These are phyloP conservation scores for Trypanosoma scelopori DNA, from an alignment of 208 protist species.

Conservation along the genomic window DNA sequence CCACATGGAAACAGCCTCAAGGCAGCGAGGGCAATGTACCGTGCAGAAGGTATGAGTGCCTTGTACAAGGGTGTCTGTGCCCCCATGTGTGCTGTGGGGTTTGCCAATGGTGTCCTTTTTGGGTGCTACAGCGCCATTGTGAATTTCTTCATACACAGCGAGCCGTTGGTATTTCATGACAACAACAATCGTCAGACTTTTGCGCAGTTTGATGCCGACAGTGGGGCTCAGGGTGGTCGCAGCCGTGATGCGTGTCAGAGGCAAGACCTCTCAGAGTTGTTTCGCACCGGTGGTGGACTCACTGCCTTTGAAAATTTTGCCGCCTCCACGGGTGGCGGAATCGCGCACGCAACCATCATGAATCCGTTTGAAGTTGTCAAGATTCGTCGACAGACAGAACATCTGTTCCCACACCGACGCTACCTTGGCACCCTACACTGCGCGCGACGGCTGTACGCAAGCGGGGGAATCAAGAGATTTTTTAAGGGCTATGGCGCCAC, in stretches of 20 bases:
- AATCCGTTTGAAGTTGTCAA: constrained; percentile 37
- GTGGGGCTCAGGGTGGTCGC: not conserved
- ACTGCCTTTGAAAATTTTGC: constrained; percentile 29
- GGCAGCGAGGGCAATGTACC: constrained; percentile 20
- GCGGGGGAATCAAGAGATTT: constrained; percentile 23
- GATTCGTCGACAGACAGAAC: constrained; percentile 25
- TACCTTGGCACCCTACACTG: constrained; percentile 32
- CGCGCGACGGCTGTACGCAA: constrained; percentile 18
- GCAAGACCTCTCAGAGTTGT: constrained; percentile 26
- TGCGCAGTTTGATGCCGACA: not conserved
- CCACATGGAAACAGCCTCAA: not conserved
- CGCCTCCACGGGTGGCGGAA: constrained; percentile 24
- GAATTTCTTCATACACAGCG: constrained; percentile 16
- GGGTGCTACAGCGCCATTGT: constrained; percentile 22
- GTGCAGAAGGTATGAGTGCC: constrained; percentile 7
- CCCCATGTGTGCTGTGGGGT: constrained; percentile 31
- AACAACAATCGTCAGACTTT: constrained; percentile 7
- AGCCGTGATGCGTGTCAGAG: constrained; percentile 6
- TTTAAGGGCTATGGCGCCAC: constrained; percentile 30
- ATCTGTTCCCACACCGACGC: constrained; percentile 23
- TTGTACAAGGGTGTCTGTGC: constrained; percentile 35
- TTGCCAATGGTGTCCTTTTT: constrained; percentile 27
- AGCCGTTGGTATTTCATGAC: constrained; percentile 7
- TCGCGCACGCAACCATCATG: constrained; percentile 25
- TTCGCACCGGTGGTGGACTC: constrained; percentile 26